A percentile compares a stretch with the other conserved stretches of the same genome.
Conservation (phyloP, 495 filamentous ascomycete genomes). For the Tricharina praecox region DNA sequence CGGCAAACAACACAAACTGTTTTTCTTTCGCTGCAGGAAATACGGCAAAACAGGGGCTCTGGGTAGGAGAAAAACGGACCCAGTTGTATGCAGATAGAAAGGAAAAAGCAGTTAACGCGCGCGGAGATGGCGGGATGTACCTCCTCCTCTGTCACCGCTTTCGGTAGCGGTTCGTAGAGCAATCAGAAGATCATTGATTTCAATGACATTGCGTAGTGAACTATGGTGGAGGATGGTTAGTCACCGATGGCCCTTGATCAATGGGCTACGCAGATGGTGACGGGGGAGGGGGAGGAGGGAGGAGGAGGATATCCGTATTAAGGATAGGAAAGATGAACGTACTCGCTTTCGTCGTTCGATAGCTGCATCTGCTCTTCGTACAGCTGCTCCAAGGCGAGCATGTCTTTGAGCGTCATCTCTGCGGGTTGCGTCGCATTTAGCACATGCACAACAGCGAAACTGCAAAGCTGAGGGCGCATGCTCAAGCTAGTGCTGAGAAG, state of each 20-base stretch:
- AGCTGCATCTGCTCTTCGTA: conserved; percentile 15
- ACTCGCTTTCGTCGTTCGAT: conserved; percentile 19
- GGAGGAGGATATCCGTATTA: background rate
- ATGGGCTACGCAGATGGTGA: no score
- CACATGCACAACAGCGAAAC: no score
- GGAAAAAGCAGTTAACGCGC: conserved; percentile 13
- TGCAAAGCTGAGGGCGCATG: no score
- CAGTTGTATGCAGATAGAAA: conserved; percentile 10
- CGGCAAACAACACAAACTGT: no score
- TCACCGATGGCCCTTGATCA: no score
- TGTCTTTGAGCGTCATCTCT: conserved; percentile 20
- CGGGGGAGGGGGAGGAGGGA: no score
- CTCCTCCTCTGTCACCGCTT: conserved; percentile 28
- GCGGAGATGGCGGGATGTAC: conserved; percentile 11
- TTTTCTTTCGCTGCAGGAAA: no score
- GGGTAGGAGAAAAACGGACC: conserved; percentile 7
- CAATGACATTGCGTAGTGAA: conserved; percentile 9
- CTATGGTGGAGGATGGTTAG: no score
- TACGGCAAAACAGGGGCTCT: conserved; percentile 1
- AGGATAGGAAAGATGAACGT: no score
- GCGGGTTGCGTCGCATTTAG: background rate
- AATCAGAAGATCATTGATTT: conserved; percentile 20
- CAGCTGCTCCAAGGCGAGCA: conserved; percentile 11
- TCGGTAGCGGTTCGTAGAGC: conserved; percentile 26
- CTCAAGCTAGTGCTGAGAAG: no score